Conservation (phyloP, 306 rosid genomes). For the Rosa rugosa region DNA sequence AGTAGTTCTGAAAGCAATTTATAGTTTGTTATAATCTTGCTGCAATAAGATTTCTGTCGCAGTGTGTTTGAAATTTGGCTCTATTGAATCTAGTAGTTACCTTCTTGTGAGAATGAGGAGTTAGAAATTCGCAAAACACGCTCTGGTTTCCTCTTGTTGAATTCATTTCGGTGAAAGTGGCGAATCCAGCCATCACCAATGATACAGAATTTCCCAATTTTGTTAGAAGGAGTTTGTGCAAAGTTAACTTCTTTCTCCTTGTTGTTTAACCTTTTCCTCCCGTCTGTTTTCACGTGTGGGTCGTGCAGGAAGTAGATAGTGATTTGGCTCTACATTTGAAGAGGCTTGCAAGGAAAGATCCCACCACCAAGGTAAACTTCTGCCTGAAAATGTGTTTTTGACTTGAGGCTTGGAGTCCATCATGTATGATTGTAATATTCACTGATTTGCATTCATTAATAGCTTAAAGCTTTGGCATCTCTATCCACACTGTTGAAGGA, state of each 20-base stretch:
- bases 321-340: conserved; percentile 85
- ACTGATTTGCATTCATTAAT: conserved; percentile 29
- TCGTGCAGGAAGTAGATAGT: conserved; percentile 73
- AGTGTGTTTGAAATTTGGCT: neutral
- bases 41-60: neutral
- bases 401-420: neutral
- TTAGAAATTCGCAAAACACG: neutral
- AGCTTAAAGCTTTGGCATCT: conserved; percentile 88
- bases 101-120: neutral
- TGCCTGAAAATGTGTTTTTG: neutral
- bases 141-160: neutral
- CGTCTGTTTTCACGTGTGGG: conserved; percentile 4
- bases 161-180: neutral
- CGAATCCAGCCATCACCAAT: neutral
- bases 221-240: neutral
- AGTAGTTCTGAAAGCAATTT: neutral
- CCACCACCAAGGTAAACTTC: conserved; percentile 75
- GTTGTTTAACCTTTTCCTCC: neutral
- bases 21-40: neutral
- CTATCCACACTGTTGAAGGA: conserved; percentile 67
- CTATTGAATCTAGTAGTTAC: neutral
- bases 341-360: conserved; percentile 93
- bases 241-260: neutral
- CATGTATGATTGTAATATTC: conserved; percentile 16
- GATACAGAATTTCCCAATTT: neutral